Evolutionary conservation across 768 basidiomycete genomes (phyloP), one percentile per base, ranked within the genome.

Genomic region (Clitopilus hobsonii): DNA sequence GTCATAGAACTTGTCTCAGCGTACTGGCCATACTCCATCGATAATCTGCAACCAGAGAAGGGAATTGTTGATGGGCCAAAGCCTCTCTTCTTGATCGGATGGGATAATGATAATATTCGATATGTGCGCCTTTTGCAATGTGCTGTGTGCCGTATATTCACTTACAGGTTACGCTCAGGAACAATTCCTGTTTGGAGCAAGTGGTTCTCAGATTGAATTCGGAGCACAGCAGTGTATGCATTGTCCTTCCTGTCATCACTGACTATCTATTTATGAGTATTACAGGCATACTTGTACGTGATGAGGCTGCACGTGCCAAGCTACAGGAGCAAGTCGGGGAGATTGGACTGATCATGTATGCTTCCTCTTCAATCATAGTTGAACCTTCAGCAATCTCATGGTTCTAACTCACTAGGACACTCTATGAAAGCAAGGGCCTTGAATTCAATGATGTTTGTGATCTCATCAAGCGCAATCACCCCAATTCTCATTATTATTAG

Each of bases 211-310:
- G 1, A 75, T 85, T 11, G 81, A 84, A 59, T 82, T 87, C 11
- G 87, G 86, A 0, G 82, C 85, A 0, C 69, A 82, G 11, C 87
- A 88, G 69, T 88, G 87, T 87, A 53, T 52, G 73, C 55, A 14
- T 38, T 18, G 20, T 23, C n/a, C 45, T 6, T 28, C 24, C 10
- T 25, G 1, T 20, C 0, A 1, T 49, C 5, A n/a, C 20, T 28
- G n/a, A 6, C 49, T 13, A 25, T 54, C 36, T 22, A 51, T 14
- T 5, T 29, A 25, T 18, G 16, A 26, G 16, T n/a, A n/a, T n/a
- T n/a, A n/a, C 52, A 89, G 88, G 85, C 56, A 86, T 90, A 27
- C 69, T 90, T 2, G 88, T 90, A 6, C 84, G 88, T 5, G 72
- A 88, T 52, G 76, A 86, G 0, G 65, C 63, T 6, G 83, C 85